Base-by-base conservation (phyloP, 176 grass and related monocot species). In the Carex littledalei region DNA sequence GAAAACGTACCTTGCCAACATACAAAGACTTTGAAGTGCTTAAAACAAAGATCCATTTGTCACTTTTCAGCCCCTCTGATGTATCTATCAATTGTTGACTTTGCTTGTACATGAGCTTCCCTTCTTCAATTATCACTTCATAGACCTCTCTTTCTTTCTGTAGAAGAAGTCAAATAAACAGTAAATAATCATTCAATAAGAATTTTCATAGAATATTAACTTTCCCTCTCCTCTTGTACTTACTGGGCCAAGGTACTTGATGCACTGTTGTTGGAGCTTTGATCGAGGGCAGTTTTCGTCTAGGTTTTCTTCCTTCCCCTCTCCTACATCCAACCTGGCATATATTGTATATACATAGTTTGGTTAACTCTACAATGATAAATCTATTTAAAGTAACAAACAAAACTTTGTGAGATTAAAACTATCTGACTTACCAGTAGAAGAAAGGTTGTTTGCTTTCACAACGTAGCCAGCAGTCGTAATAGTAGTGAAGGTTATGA, bases 71-170 rank as follows among this genome's bases (percentile, higher is more conserved):
- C 2, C 88, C 87, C 67, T 92, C 90, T 16, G 70, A 92, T 54
- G 90, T 94, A 84, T 95, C 56, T 8, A 99, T 63, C 8, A 95
- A 74, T 88, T 95, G 85, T 80, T 32, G 80, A 82, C 78, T 94
- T 80, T 92, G 70, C 65, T 86, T 99, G 91, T 94, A 94, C 69
- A 92, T 81, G 79, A 99, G 84, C 85, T 80, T 95, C 41, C 84
- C 89, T 0, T 92, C 84, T 60, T 94, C 91, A 13, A 95, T 81
- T 31, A 77, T 59, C 4, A 91, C 90, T 88, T 99, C 96, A 74
- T 94, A 99, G 18, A 35, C 71, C 84, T 98, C 91, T 70, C 96
- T 95, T 87, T 99, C 96, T 95, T 92, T 98, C 91, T 99, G 91
- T 60, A 88, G 1, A 81, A 35, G 17, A 68, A 75, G 35, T 10